Conservation (phyloP, 805 yeast genomes). For the Teunomyces atbi region DNA sequence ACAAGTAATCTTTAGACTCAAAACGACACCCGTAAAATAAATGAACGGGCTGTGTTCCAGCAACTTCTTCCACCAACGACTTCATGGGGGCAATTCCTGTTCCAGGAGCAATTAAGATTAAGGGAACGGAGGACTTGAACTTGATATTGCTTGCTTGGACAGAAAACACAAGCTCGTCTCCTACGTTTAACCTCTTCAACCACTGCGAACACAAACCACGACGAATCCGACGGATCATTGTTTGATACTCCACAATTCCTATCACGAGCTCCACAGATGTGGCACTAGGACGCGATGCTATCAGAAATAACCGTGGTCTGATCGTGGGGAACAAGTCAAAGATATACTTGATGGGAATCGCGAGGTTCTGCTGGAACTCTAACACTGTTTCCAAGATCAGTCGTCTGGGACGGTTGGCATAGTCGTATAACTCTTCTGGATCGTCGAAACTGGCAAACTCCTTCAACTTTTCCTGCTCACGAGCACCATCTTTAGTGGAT, state of each 20-base stretch:
- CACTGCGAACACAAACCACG: slow-evolving; percentile 82
- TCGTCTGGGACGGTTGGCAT: slow-evolving; percentile 90
- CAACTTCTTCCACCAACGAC: slow-evolving; percentile 51
- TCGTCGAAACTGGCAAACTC: slow-evolving; percentile 75
- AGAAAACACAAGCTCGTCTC: slow-evolving; percentile 53
- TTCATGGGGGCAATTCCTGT: slow-evolving; percentile 96
- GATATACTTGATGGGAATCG: slow-evolving; percentile 71
- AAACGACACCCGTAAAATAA: slow-evolving; percentile 77
- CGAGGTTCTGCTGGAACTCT: slow-evolving; percentile 72
- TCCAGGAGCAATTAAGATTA: slow-evolving; percentile 85
- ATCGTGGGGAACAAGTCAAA: slow-evolving; percentile 77
- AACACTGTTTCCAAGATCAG: slow-evolving; percentile 78
- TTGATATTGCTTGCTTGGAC: slow-evolving; percentile 46
- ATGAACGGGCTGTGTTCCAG: slow-evolving; percentile 33
- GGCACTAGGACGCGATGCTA: slow-evolving; percentile 59
- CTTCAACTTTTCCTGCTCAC: slow-evolving; percentile 71
- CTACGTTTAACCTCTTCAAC: slow-evolving; percentile 50
- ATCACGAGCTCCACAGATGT: slow-evolving; percentile 61
- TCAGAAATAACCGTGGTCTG: slow-evolving; percentile 80
- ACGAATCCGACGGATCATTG: slow-evolving; percentile 72
- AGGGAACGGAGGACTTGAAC: slow-evolving; percentile 21
- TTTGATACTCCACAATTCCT: slow-evolving; percentile 84
- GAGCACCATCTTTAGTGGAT: slow-evolving; percentile 53
- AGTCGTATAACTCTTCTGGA: slow-evolving; percentile 79
- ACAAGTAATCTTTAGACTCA: slow-evolving; percentile 65